These are phyloP conservation scores for Apiotrichum veenhuisii DNA, from an alignment of 1,284 basidiomycete genomes.

Conservation along the genomic window DNA sequence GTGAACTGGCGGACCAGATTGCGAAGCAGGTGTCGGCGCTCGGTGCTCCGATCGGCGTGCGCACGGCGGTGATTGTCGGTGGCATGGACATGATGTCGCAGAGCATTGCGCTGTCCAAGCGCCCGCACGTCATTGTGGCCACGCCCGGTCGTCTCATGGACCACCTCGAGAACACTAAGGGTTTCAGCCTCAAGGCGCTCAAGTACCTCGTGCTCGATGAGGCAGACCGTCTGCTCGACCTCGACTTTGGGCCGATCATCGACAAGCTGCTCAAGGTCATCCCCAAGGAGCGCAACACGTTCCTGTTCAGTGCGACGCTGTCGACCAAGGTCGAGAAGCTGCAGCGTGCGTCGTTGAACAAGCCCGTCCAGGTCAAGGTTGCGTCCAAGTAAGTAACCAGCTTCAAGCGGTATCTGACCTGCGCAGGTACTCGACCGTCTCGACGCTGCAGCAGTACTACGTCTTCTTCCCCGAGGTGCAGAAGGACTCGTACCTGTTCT, in stretches of 20 bases:
- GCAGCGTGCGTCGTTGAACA: constrained; percentile 89
- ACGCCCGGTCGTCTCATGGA: constrained; percentile 94
- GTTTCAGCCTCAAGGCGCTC: constrained; percentile 81
- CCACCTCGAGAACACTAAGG: constrained; percentile 97
- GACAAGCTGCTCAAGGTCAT: constrained; percentile 96
- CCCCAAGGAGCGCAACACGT: constrained; percentile 90
- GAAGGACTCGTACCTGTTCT: constrained; percentile 89
- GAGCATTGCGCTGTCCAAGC: constrained; percentile 86
- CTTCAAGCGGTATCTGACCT: not conserved
- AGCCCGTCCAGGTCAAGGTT: constrained; percentile 93
- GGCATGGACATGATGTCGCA: constrained; percentile 94
- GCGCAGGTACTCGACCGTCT: constrained; percentile 88
- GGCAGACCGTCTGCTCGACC: constrained; percentile 91
- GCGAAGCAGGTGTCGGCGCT: constrained; percentile 92
- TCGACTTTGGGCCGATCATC: constrained; percentile 96
- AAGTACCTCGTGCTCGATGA: constrained; percentile 96
- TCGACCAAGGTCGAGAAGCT: constrained; percentile 97
- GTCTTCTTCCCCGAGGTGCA: constrained; percentile 87
- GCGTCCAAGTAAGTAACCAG: constrained; percentile 73
- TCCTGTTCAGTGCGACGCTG: constrained; percentile 99
- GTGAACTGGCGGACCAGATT: constrained; percentile 98
- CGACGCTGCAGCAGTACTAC: constrained; percentile 93
- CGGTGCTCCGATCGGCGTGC: constrained; percentile 88
- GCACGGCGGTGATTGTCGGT: constrained; percentile 88
- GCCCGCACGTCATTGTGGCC: constrained; percentile 91